These are phyloP conservation scores for Pseudocercospora pini-densiflorae DNA, from an alignment of 2,329 filamentous ascomycete genomes.

Conservation along the genomic window DNA sequence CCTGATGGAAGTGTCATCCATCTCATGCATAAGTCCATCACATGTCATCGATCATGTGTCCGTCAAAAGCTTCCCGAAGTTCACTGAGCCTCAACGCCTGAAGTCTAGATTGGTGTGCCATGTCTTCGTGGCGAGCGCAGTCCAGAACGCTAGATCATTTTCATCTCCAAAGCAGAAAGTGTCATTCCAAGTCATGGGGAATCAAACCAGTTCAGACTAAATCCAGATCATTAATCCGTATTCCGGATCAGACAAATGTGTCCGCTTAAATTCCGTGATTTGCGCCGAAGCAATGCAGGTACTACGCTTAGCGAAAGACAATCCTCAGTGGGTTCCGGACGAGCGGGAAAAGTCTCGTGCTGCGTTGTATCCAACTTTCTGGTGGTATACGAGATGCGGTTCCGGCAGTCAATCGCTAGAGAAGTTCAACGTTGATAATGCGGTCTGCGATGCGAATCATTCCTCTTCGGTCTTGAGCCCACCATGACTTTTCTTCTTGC, in stretches of 20 bases:
- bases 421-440: neutral
- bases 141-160: slow-evolving; percentile 1
- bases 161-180: neutral
- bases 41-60: slow-evolving; percentile 3
- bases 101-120: neutral
- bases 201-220: neutral
- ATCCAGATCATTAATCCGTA: neutral
- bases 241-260: neutral
- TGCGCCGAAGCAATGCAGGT: slow-evolving; percentile 6
- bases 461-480: slow-evolving; percentile 33
- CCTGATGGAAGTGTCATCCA: neutral
- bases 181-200: neutral
- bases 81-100: neutral
- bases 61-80: neutral
- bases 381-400: neutral
- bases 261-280: neutral
- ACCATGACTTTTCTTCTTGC: slow-evolving; percentile 41
- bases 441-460: slow-evolving; percentile 5
- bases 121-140: neutral
- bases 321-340: neutral
- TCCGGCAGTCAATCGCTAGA: neutral
- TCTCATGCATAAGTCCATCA: neutral
- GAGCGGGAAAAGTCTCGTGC: neutral
- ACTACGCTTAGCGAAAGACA: neutral
- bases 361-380: neutral